phyloP scores from a whole-genome alignment of 768 basidiomycete genomes.

The Tulasnella sp. region DNA sequence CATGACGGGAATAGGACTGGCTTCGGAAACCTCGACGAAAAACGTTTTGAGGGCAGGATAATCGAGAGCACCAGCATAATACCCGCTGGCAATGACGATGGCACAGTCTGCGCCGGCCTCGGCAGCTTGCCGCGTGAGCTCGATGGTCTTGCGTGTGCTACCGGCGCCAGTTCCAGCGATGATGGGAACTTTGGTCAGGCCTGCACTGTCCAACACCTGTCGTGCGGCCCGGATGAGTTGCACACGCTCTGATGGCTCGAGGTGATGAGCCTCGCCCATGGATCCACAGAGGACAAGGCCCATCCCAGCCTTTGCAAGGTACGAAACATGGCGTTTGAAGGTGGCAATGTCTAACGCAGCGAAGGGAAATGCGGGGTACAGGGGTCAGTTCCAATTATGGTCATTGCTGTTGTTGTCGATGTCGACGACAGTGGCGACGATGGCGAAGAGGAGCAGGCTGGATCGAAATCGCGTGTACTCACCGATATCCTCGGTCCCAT shows the following conservation, averaged over 20 bases:
- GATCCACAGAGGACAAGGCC: conserved; percentile 63
- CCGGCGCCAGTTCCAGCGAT: conserved; percentile 75
- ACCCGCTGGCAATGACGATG: conserved; percentile 78
- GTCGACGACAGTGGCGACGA: neutral
- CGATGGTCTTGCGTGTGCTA: conserved; percentile 72
- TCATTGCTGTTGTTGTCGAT: neutral
- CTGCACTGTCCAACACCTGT: conserved; percentile 54
- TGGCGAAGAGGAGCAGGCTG: neutral
- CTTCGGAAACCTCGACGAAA: conserved; percentile 62
- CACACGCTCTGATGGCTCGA: conserved; percentile 53
- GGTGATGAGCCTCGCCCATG: conserved; percentile 77
- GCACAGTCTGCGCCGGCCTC: conserved; percentile 74
- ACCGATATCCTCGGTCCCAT: conserved; percentile 73
- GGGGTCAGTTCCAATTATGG: neutral
- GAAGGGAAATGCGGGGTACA: neutral
- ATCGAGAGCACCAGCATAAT: conserved; percentile 70
- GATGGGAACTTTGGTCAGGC: conserved; percentile 46
- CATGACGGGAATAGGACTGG: conserved; percentile 76
- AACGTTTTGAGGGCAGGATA: conserved; percentile 62
- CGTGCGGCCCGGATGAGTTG: conserved; percentile 54
- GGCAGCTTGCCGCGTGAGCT: conserved; percentile 63
- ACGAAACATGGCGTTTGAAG: conserved; percentile 55
- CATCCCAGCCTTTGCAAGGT: conserved; percentile 53
- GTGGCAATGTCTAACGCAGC: conserved; percentile 43
- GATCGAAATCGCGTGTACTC: conserved; percentile 23